Percentiles rank a stretch among this genome's conserved stretches.
Evolutionary conservation across 108 stramenopile genomes (phyloP).

Genomic region (Nannochloropsis granulata): DNA sequence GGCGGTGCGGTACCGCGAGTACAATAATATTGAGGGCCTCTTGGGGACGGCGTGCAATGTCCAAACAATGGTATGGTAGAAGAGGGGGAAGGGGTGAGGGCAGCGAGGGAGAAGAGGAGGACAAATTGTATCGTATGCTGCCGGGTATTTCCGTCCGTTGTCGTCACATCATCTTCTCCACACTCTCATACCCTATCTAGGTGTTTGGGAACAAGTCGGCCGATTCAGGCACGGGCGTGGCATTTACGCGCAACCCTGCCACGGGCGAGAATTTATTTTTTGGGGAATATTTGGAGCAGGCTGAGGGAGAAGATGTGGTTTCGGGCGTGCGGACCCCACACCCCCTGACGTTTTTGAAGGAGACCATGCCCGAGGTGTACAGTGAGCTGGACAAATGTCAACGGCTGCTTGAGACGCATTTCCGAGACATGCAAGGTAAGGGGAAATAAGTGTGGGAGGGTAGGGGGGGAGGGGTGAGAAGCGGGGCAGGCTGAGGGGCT

Average conservation of each 20-base stretch:
- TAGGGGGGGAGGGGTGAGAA: neutral
- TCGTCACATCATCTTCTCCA: neutral
- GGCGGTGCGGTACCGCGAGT: constrained; percentile 64
- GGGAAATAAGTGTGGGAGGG: neutral
- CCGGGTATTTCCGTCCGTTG: neutral
- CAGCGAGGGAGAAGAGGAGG: neutral
- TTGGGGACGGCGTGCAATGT: constrained; percentile 46
- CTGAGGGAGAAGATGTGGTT: constrained; percentile 74
- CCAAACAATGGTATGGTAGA: constrained; percentile 11
- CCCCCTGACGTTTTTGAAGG: constrained; percentile 54
- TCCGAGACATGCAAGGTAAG: constrained; percentile 58
- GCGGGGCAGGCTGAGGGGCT: neutral
- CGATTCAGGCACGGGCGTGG: constrained; percentile 63
- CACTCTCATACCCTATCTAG: constrained; percentile 19
- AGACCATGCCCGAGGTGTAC: constrained; percentile 58
- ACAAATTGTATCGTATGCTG: neutral
- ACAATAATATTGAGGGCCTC: constrained; percentile 53
- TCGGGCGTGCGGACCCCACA: constrained; percentile 66
- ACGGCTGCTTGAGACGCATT: constrained; percentile 56
- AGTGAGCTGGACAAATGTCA: constrained; percentile 54
- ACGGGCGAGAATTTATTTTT: constrained; percentile 55
- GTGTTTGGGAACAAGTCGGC: constrained; percentile 68
- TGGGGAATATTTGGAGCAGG: constrained; percentile 72
- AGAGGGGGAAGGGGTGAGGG: neutral
- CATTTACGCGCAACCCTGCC: constrained; percentile 63